Conservation (phyloP, 176 grass and related monocot genomes). For the Oryza glaberrima region DNA sequence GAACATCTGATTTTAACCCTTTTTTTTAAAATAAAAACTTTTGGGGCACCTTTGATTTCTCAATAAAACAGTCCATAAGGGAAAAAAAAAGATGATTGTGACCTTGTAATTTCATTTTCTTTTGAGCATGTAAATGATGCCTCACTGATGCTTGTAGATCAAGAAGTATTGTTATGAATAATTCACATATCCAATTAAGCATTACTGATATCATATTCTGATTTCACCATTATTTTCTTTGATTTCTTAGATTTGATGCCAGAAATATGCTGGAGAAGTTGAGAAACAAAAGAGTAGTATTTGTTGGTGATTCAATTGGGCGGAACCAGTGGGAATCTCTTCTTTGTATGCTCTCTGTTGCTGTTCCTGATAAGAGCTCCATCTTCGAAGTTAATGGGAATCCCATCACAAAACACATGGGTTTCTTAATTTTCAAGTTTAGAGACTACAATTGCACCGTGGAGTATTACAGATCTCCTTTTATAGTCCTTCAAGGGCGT, state of each 20-base stretch:
- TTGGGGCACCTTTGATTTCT: too few species aligned
- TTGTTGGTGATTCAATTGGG: constrained; percentile 91
- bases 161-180: neutral
- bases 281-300: constrained; percentile 67
- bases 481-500: constrained; percentile 72
- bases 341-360: constrained; percentile 77
- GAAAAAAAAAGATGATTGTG: too few species aligned
- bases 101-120: too few species aligned
- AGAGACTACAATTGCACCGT: constrained; percentile 87
- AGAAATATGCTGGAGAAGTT: constrained; percentile 67
- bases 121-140: too few species aligned
- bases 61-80: too few species aligned
- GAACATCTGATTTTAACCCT: too few species aligned
- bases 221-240: constrained; percentile 15
- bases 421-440: constrained; percentile 87
- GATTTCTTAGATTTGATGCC: constrained; percentile 64
- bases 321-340: constrained; percentile 98
- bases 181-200: neutral
- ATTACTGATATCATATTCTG: neutral
- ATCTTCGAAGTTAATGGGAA: constrained; percentile 87
- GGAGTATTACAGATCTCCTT: constrained; percentile 87
- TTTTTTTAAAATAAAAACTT: too few species aligned
- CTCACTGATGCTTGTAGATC: too few species aligned
- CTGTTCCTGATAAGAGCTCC: constrained; percentile 61
- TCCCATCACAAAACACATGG: constrained; percentile 90